Evolutionary conservation across 768 basidiomycete genomes (phyloP), one percentile per base, ranked within the genome.

Genomic region (Lanmaoa rubissima): DNA sequence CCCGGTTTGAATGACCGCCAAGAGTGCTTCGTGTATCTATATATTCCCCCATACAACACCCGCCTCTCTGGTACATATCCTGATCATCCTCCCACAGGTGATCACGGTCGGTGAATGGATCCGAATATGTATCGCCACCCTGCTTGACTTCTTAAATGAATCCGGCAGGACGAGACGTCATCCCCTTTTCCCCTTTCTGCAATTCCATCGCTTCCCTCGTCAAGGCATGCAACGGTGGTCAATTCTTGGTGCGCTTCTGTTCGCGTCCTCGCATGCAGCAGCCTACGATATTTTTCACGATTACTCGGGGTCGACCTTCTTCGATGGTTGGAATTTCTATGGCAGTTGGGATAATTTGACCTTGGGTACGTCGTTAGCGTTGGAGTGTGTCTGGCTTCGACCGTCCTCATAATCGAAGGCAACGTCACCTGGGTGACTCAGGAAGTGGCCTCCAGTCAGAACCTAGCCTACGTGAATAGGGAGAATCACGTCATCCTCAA

Each of bases 401-500:
- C 46, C 24, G 34, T 39, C 17, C 45, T 61, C 21, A 38, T 32
- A 1, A 17, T 35, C 60, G 1, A 59, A 86, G 88, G 87, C 39
- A 83, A 88, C 61, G 85, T 83, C 17, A 82, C 81, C 41, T 90
- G 80, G 75, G 74, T 85, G 17, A 77, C 79, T 61, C 66, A 74
- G 51, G 69, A 74, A 2, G 73, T 75, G 21, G 86, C 86, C 1
- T 69, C 71, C 12, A 66, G 74, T 8, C 74, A 81, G 57, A 64
- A 75, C 1, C 75, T 92, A 19, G 82, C 84, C 5, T 89, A 80
- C 62, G 68, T 88, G 60, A 85, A 87, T 59, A 63, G 63, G 42
- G 78, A 78, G 1, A 84, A 87, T 8, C 82, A 86, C 53, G 86
- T 84, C 6, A 78, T 94, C 58, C 75, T 94, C 48, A 84, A 79